These are phyloP conservation scores for Fragosphaeria purpurea DNA, from an alignment of 2,329 filamentous ascomycete species.

Conservation along the genomic window DNA sequence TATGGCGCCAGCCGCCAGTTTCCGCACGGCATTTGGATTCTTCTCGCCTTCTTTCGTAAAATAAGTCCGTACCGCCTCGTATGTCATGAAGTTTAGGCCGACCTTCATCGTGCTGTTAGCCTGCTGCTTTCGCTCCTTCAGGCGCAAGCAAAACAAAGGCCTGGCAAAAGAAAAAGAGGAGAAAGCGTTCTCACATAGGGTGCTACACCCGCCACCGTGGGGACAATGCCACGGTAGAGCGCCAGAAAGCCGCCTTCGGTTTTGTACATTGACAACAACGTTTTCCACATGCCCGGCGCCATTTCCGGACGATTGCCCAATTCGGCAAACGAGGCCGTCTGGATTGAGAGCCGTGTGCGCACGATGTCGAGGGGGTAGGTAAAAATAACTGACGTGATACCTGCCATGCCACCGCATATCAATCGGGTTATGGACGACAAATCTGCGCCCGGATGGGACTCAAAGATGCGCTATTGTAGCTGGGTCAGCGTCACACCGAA, in stretches of 20 bases:
- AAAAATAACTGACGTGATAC: slow-evolving; percentile 87
- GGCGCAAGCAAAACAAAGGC: slow-evolving; percentile 15
- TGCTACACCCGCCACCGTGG: slow-evolving; percentile 88
- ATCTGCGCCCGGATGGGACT: slow-evolving; percentile 62
- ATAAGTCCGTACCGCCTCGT: slow-evolving; percentile 75
- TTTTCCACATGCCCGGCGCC: slow-evolving; percentile 86
- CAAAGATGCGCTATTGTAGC: slow-evolving; percentile 53
- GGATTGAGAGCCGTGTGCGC: slow-evolving; percentile 89
- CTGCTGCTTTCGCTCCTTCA: background rate
- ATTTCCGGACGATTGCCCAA: slow-evolving; percentile 55
- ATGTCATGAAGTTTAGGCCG: slow-evolving; percentile 97
- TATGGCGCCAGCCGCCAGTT: slow-evolving; percentile 80
- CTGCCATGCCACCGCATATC: slow-evolving; percentile 81
- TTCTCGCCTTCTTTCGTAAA: slow-evolving; percentile 82
- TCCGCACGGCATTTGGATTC: slow-evolving; percentile 69
- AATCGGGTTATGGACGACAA: slow-evolving; percentile 66
- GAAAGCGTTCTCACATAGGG: slow-evolving; percentile 55
- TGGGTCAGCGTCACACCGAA: too few species aligned
- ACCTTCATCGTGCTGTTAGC: slow-evolving; percentile 41
- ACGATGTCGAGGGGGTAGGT: slow-evolving; percentile 98
- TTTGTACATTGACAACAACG: slow-evolving; percentile 75
- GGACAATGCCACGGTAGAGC: slow-evolving; percentile 88
- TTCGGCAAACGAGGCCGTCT: slow-evolving; percentile 86
- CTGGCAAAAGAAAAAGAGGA: too few species aligned
- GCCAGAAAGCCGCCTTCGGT: slow-evolving; percentile 77